Base-by-base conservation (phyloP, 345 rosid species). In the Acer saccharum region DNA sequence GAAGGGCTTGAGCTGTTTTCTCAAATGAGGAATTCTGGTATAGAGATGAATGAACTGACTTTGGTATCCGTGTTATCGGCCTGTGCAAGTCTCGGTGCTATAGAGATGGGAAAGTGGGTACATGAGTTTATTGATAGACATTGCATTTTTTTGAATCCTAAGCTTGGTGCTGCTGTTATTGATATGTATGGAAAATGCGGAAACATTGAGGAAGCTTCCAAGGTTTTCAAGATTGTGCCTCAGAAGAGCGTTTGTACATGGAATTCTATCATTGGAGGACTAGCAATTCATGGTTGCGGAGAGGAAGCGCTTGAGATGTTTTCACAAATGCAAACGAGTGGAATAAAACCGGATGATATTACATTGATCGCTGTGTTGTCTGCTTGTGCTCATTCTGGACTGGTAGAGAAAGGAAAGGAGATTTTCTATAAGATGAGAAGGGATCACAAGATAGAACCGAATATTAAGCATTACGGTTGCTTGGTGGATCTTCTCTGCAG, bases 401-500 rank as follows among this genome's bases (percentile, higher is more conserved):
- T 79, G 43, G 82, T 79, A 35, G 77, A 60, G 64, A 18, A 79
- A 76, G 85, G 85, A 44, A 79, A 76, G 39, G 48, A 82, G 52
- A 74, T 69, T 16, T 66, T 82, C 55, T 41, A 44, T 48, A 69
- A 48, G 32, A 82, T 82, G 81, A 58, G 54, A 63, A 65, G 41
- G 62, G 81, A 64, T 70, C 67, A 55, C 23, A 7, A 68, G 79
- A 76, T 81, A 25, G 82, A 71, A 70, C 85, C 83, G 7, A 83
- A 67, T 71, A 54, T 83, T 69, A 84, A 84, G 77, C 89, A 86
- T 67, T 88, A 82, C 58, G 91, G 91, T 67, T 86, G 88, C 78
- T 79, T 88, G 72, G 87, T 88, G 66, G 88, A 88, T 78, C 77
- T 88, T 7, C 78, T 84, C 10, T 86, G 90, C 64, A 82, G 89